phyloP scores from a whole-genome alignment of 495 filamentous ascomycete genomes.

The Xylaria grammica region DNA sequence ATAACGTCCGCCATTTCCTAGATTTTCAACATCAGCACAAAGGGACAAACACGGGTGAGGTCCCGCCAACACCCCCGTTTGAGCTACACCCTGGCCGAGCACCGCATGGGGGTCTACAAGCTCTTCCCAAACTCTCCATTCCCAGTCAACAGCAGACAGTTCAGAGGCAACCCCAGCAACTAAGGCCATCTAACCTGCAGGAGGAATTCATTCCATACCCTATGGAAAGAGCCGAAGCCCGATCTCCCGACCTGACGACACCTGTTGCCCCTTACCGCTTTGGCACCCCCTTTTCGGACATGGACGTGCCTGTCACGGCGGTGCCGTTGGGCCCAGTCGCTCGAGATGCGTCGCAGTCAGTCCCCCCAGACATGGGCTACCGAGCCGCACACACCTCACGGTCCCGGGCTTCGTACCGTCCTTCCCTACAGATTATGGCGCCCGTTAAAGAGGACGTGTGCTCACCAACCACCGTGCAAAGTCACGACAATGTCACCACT shows the following conservation, averaged over 20 bases:
- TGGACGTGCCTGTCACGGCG: slow-evolving; percentile 86
- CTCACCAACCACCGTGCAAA: slow-evolving; percentile 35
- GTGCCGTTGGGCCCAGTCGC: slow-evolving; percentile 70
- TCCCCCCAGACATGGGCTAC: slow-evolving; percentile 89
- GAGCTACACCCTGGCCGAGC: slow-evolving; percentile 52
- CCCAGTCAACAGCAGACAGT: slow-evolving; percentile 38
- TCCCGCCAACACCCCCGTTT: slow-evolving; percentile 60
- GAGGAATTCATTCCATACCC: slow-evolving; percentile 52
- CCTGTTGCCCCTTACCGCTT: slow-evolving; percentile 67
- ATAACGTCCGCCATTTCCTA: slow-evolving; percentile 89
- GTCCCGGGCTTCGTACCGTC: slow-evolving; percentile 63
- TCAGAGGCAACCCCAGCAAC: slow-evolving; percentile 34
- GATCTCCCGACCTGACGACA: slow-evolving; percentile 55
- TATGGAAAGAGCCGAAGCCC: slow-evolving; percentile 56
- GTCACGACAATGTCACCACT: slow-evolving; percentile 29
- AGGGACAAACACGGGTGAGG: slow-evolving; percentile 55
- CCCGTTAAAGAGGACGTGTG: slow-evolving; percentile 57
- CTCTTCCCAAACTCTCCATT: slow-evolving; percentile 64
- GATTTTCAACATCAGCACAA: slow-evolving; percentile 70
- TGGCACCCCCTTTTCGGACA: slow-evolving; percentile 82
- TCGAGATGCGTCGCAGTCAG: slow-evolving; percentile 80
- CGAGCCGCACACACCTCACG: slow-evolving; percentile 54
- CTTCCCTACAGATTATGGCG: slow-evolving; percentile 61
- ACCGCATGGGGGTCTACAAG: slow-evolving; percentile 56
- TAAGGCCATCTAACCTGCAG: slow-evolving; percentile 27